These are phyloP conservation scores for Penicillium sp. DNA, from an alignment of 2,329 filamentous ascomycete genomes.

Conservation along the genomic window DNA sequence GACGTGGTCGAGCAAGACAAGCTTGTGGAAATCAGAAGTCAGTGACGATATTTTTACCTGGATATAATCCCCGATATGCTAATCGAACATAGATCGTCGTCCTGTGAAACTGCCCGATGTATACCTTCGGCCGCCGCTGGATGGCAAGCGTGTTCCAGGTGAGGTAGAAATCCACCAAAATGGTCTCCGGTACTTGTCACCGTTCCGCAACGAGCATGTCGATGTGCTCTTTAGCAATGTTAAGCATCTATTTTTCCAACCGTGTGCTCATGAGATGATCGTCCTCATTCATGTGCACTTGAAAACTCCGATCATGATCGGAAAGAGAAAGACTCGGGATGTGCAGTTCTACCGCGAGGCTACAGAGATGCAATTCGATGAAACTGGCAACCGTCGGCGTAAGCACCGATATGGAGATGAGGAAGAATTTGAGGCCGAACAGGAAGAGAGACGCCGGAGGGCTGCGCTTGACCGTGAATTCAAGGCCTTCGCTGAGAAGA, in stretches of 20 bases:
- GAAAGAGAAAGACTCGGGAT: slow-evolving; percentile 98
- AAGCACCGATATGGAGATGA: slow-evolving; percentile 98
- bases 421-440: slow-evolving; percentile 97
- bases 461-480: slow-evolving; percentile 94
- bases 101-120: slow-evolving; percentile 90
- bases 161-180: slow-evolving; percentile 98
- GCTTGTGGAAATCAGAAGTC: slow-evolving; percentile 88
- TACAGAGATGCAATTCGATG: slow-evolving; percentile 97
- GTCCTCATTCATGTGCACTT: slow-evolving; percentile 98
- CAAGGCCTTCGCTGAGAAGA: slow-evolving; percentile 95
- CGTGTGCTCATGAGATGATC: slow-evolving; percentile 91
- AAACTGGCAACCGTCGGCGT: slow-evolving; percentile 95
- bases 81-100: slow-evolving; percentile 68
- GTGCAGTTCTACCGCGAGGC: slow-evolving; percentile 98
- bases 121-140: slow-evolving; percentile 90
- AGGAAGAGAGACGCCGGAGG: slow-evolving; percentile 88
- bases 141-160: slow-evolving; percentile 93
- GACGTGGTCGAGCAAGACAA: slow-evolving; percentile 99
- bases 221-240: slow-evolving; percentile 98
- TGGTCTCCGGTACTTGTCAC: slow-evolving; percentile 90
- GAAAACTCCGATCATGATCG: slow-evolving; percentile 96
- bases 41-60: slow-evolving; percentile 35
- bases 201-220: slow-evolving; percentile 77
- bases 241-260: slow-evolving; percentile 98
- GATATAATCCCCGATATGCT: slow-evolving; percentile 29